Evolutionary conservation across 495 filamentous ascomycete species (phyloP), one percentile per base, ranked within the genome.

Genomic region (Lepraria neglecta): DNA sequence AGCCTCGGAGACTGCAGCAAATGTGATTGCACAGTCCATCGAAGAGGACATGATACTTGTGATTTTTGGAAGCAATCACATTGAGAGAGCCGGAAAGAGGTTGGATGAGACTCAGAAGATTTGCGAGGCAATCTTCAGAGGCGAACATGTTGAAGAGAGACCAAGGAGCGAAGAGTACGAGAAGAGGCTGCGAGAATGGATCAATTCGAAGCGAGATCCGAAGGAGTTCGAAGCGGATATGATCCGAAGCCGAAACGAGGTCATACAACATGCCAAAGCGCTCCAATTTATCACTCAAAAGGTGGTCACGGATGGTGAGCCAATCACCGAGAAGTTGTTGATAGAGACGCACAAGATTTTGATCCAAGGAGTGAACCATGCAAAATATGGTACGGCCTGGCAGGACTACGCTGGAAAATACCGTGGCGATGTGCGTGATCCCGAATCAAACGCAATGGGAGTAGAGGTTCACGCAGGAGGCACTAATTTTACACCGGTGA

Each of bases 231-330:
- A 60, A 30, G 53, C 24, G 7, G 64, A 68, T 14, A 54, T 76
- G 10, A 15, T 68, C 3, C 65, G 38, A 0, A 70, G 68, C 30
- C 58, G 68, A 0, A 64, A 63, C 10, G 71, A 76, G 62, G 61
- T 75, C 2, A 63, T 75, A 4, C 72, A 77, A 19, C 73, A 77
- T 46, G 69, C 71, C 17, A 64, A 69, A 19, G 72, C 75, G 3
- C 58, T 72, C 0, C 54, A 43, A 3, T 71, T 60, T 35, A 60
- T 75, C 7, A 68, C 72, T 1, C 57, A 66, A 6, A 46, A 61
- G 30, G 45, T 71, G 3, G 60, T 68, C 58, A 31, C 71, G 1
- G 15, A 59, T 1, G 47, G 59, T 43, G 1, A 66, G n/a, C 50
- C 61, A 15, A 62, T 76, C 12, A 64, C 50, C 14, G 73, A 76